Base-by-base conservation (phyloP, 106 monocot genomes). In the Allium cepa region DNA sequence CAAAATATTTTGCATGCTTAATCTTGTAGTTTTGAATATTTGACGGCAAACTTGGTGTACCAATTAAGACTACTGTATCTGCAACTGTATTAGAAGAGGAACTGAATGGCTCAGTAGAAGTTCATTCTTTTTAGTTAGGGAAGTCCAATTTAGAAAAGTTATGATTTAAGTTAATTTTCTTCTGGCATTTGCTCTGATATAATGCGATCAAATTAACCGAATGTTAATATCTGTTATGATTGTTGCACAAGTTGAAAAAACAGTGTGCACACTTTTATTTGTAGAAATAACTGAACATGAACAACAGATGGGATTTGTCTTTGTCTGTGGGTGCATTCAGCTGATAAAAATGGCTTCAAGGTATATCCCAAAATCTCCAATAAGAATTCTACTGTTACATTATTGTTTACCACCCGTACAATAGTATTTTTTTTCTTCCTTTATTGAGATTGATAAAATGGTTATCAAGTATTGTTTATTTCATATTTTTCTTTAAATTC, bases 31-130 rank as follows among this genome's bases (percentile, higher is more conserved):
- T 48, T 71, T 73, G 56, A 18, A 7, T 48, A n/a, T 27, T 51
- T 17, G 64, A 14, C 46, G 65, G 97, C 79, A 97, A 97, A 77
- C 89, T 97, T 72, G 97, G 97, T 27, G 92, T 97, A 47, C 97
- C 92, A 59, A 97, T 97, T 65, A 92, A 85, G 80, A 97, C 97
- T 71, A 92, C 97, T 61, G 84, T 97, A 75, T 86, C 97, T 17
- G 86, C 97, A 69, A 89, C 87, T 62, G 80, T 97, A n/a, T 79
- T 97, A 68, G 97, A 97, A 73, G 97, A 92, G 72, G 97, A 92
- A 74, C 72, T 97, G 18, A 82, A 84, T 81, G 97, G 97, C 49
- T 50, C 69, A 9, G 92, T 97, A 45, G 62, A n/a, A 64, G 56
- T 89, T 72, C 59, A 49, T 18, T 76, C 76, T 26, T 76, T 97